Evolutionary conservation across 805 yeast species (phyloP), one percentile per base, ranked within the genome.

Genomic region (Pichia thaimueangensis): DNA sequence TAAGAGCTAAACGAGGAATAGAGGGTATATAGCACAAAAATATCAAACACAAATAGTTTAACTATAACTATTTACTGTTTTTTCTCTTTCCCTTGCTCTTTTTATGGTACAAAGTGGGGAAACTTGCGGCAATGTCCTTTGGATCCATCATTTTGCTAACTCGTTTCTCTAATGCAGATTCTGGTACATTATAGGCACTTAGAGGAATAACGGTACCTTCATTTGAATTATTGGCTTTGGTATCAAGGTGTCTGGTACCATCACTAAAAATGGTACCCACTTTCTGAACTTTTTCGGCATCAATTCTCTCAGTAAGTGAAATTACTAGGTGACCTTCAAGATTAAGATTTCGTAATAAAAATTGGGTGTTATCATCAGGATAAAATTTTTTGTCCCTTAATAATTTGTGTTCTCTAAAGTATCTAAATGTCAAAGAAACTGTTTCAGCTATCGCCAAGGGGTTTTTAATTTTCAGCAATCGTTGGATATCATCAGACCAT

Each of bases 401-500:
- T 24, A 86, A 60, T 23, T 73, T 59, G 45, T 82, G 56, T 10
- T 58, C 73, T 52, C 78, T 80, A 43, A 86, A 82, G 58, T 86
- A 76, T 12, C 68, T 72, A 94, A 94, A 85, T 5, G 84, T 57
- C 35, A 60, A 60, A 47, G 82, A 82, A 9, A 83, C 88, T 15
- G 82, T 79, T 55, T 81, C 81, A 0, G 91, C 79, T 50, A 95
- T 64, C 4, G 89, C 70, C 33, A 76, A 54, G 42, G 62, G 68
- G 2, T 56, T 56, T 1, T 57, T 43, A 16, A 53, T 41, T 4
- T 35, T 35, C 4, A 24, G 4, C 3, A 36, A 25, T 12, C 24
- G 10, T 12, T 25, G 32, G 2, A 41, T 36, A 5, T 22, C 23
- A 5, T 22, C 17, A 7, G 32, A 24, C 45, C 45, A 41, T 3